Conservation (phyloP, 306 rosid species). For the Benincasa hispida region DNA sequence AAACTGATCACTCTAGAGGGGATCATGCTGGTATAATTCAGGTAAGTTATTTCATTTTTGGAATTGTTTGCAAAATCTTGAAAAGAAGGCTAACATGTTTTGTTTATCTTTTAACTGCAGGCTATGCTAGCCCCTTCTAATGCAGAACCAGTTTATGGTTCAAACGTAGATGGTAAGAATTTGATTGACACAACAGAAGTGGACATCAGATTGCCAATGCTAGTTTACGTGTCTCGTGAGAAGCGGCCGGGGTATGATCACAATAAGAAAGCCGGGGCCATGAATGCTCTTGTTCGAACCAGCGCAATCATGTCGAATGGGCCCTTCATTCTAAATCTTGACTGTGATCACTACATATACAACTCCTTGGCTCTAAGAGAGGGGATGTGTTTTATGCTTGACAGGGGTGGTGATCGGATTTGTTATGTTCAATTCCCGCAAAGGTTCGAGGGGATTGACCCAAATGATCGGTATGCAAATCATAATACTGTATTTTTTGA, state of each 20-base stretch:
- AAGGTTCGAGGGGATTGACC: conserved; percentile 81
- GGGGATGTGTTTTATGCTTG: conserved; percentile 94
- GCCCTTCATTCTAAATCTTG: conserved; percentile 74
- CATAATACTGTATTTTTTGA: conserved; percentile 86
- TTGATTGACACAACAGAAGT: conserved; percentile 58
- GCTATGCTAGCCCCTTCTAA: conserved; percentile 85
- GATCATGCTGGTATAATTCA: conserved; percentile 84
- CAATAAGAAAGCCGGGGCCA: conserved; percentile 88
- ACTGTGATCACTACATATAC: conserved; percentile 76
- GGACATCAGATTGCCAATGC: conserved; percentile 68
- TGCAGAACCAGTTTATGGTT: conserved; percentile 56
- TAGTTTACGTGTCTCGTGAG: conserved; percentile 80
- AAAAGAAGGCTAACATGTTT: neutral
- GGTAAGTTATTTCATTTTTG: conserved; percentile 22
- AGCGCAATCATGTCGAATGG: conserved; percentile 89
- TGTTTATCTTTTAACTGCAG: conserved; percentile 17
- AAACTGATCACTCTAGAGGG: conserved; percentile 67
- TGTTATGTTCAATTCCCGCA: conserved; percentile 84
- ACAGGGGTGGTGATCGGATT: conserved; percentile 74
- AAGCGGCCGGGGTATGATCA: conserved; percentile 75
- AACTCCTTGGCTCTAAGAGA: conserved; percentile 75
- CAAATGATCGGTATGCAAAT: conserved; percentile 68
- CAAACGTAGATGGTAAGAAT: conserved; percentile 48
- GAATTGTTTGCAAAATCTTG: neutral
- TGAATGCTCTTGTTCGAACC: conserved; percentile 79